These are phyloP conservation scores for Raphanus hybrid DNA, from an alignment of 441 rosid genomes.

Conservation along the genomic window DNA sequence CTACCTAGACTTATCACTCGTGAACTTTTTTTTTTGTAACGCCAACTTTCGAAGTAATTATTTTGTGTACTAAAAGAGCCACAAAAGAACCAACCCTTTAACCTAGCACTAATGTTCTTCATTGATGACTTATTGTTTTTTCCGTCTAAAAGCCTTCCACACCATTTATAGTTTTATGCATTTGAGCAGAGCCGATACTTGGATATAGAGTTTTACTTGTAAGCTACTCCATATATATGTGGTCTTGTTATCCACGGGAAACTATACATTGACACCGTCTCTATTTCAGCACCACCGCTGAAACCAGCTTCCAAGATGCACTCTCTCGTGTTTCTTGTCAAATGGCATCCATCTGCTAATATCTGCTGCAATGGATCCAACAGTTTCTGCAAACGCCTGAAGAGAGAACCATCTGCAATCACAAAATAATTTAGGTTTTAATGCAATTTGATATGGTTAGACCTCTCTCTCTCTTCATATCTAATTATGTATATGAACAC, in stretches of 20 bases:
- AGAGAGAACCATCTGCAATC: conserved; percentile 57
- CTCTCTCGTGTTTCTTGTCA: conserved; percentile 70
- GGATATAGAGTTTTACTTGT: conserved; percentile 42
- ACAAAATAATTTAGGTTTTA: neutral
- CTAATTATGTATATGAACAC: neutral
- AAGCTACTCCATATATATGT: conserved; percentile 72
- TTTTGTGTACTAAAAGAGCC: neutral
- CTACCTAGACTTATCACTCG: too few species aligned
- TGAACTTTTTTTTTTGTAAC: too few species aligned
- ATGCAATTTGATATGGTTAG: neutral
- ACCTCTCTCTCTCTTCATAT: neutral
- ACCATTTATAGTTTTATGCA: neutral
- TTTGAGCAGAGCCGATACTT: neutral
- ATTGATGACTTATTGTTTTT: neutral
- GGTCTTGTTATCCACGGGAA: conserved; percentile 59
- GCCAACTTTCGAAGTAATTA: neutral
- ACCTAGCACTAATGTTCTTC: neutral
- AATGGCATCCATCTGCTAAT: conserved; percentile 76
- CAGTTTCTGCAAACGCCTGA: conserved; percentile 56
- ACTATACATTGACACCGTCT: conserved; percentile 44
- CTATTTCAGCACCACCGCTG: conserved; percentile 50
- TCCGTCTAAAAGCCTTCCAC: neutral
- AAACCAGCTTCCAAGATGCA: conserved; percentile 67
- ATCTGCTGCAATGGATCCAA: conserved; percentile 72
- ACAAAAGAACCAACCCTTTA: neutral